Evolutionary conservation across 768 basidiomycete genomes (phyloP), one percentile per base, ranked within the genome.

Genomic region (Mycena olivaceomarginata): DNA sequence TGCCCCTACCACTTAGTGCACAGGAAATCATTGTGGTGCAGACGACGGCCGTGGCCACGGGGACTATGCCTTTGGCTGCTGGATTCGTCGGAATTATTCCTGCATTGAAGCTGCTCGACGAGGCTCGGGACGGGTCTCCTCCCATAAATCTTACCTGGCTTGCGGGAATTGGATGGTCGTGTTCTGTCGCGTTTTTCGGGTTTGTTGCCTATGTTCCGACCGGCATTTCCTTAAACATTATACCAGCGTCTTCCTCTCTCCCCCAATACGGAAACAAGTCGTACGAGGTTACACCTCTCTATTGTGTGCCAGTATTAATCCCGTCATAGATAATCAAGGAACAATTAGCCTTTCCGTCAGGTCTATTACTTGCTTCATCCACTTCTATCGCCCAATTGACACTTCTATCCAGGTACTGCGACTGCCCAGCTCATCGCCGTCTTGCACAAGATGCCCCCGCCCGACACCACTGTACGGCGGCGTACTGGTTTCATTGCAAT

Each of bases 361-460:
- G 98, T 76, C 68, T 25, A 45, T 74, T 31, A 16, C 63, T 56
- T 46, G 16, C 15, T 22, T 1, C 39, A 20, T 6, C 20, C 43
- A 39, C 56, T 65, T 75, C 22, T 69, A n/a, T 65, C 39, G 9
- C 45, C 60, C 22, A 40, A 46, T 53, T 75, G 13, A 74, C 45
- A 4, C 40, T 13, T 31, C 4, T 22, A 53, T 40, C 20, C 7
- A 79, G 77, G 77, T 41, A 98, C 98, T 18, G 98, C 98, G 1
- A 99, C 98, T 2, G 98, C 98, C 6, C 98, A 98, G 79, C 89
- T 99, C 13, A 97, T 99, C 63, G 94, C 97, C 3, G 95, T 98
- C 15, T 89, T 99, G 16, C 97, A 99, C 81, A 87, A 92, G 74
- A 85, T 94, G 46, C 95, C 95, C 1, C 92, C 92, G 41, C 93